Evolutionary conservation across 179 eudicot species (phyloP), one percentile per base, ranked within the genome.

Genomic region (Patellifolia procumbens): DNA sequence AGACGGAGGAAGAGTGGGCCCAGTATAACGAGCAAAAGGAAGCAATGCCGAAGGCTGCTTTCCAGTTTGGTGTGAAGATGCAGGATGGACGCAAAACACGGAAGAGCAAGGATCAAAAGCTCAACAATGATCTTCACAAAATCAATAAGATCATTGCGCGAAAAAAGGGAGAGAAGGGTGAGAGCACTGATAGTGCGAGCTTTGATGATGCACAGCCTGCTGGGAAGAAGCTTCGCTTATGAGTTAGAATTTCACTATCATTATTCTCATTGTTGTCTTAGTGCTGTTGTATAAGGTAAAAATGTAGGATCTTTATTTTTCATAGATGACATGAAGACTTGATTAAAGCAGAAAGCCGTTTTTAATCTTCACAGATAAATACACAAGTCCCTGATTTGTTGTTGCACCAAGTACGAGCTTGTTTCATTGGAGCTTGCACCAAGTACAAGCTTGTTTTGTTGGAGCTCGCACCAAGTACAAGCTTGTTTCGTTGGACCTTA

Each of bases 41-140:
- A 83, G 99, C 99, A 80, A 94, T 93, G 98, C 98, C 98, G 0
- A 94, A 94, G 84, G 97, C 97, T 70, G 98, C 98, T 67, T 94
- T 89, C 89, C 98, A 94, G 87, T 94, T 94, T 78, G 98, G 98
- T 0, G 98, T 94, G 84, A 94, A 94, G 86, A 94, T 94, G 98
- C 98, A 94, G 84, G 97, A 94, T 78, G 98, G 98, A 24, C 84
- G 97, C 20, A 94, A 92, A 87, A 94, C 97, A 26, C 78, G 94
- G 51, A 94, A 94, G 81, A 94, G 92, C 82, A 94, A 87, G 79
- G 98, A 94, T 12, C 98, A 92, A 84, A 94, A 94, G 85, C 83
- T 94, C 29, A 94, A 88, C 26, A 94, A 92, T 39, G 98, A 94
- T 66, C 88, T 94, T 77, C 98, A 94, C 83, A 92, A 92, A 88